Evolutionary conservation across 2,329 filamentous ascomycete genomes (phyloP), one percentile per base, ranked within the genome.

Genomic region (Diaporthe sp.): DNA sequence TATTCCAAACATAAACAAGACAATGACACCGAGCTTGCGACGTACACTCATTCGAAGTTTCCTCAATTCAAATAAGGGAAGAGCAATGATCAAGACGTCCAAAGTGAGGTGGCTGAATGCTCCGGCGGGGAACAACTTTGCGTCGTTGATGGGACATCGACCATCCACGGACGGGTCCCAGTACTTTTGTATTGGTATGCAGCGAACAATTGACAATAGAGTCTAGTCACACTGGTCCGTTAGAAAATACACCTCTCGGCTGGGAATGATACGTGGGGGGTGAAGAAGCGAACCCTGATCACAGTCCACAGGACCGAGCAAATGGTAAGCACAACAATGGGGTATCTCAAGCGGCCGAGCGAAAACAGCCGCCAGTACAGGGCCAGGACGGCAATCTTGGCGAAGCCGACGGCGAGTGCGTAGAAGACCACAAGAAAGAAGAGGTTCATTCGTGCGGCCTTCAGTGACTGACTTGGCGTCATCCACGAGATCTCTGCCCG

Each of bases 331-430:
- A 53, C 46, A 53, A 68, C 28, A 12, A 68, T 68, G 34, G 65
- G 46, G 65, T 68, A 68, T 68, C 65, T 68, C 65, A 68, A 22
- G 37, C 65, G 46, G 65, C 65, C 65, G 46, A 68, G 65, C 44
- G 65, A 68, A 42, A 68, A 68, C 46, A 68, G 42, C n/a, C 65
- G 46, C 65, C 65, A 68, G 46, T 68, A 68, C 5, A 68, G 65
- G 46, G 65, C 65, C n/a, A 68, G n/a, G 4, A 68, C 65, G 46
- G 65, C 65, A 51, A 68, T 17, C 65, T 68, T 68, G 3, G 65
- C 65, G 12, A 39, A 68, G 12, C 65, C 65, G 46, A 68, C 65
- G 15, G 65, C 46, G 6, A 68, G 46, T 6, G 46, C 46, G n/a
- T 68, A 68, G 49, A 68, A 68, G 34, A 68, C 7, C 28, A n/a